These are phyloP conservation scores for Melanomma pulvis-pyrius DNA, from an alignment of 495 filamentous ascomycete species.

Conservation along the genomic window DNA sequence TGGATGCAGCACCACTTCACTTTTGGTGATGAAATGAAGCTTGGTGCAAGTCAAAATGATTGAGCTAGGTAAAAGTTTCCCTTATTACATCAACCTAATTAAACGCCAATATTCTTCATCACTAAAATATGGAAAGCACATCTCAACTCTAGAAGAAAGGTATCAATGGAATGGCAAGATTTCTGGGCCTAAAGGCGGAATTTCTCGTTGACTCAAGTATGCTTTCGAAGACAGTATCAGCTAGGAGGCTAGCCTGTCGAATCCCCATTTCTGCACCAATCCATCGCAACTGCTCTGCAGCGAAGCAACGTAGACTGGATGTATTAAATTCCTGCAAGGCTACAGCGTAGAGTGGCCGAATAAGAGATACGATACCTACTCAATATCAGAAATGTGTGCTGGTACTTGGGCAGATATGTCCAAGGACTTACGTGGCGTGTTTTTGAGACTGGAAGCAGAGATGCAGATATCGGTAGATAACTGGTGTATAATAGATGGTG, in stretches of 20 bases:
- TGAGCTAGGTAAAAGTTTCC: too few relatives aligned
- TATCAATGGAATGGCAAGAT: too few relatives aligned
- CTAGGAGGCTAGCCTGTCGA: constrained; percentile 10
- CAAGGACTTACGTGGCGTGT: background rate
- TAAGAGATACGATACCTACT: constrained; percentile 13
- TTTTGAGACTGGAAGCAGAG: background rate
- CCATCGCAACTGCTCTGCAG: constrained; percentile 1
- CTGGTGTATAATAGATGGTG: background rate
- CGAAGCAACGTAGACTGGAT: constrained; percentile 1
- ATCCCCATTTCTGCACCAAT: constrained; percentile 11
- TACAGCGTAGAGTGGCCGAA: constrained; percentile 17
- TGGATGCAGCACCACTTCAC: too few relatives aligned
- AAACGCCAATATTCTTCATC: too few relatives aligned
- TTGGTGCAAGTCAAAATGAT: too few relatives aligned
- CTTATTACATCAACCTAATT: too few relatives aligned
- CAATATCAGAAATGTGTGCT: background rate
- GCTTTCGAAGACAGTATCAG: background rate
- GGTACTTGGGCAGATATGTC: background rate
- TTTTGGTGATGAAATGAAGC: too few relatives aligned
- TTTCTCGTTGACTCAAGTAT: background rate
- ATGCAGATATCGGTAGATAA: constrained; percentile 6
- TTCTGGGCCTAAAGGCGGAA: too few relatives aligned
- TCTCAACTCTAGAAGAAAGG: too few relatives aligned
- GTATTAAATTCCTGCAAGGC: constrained; percentile 3
- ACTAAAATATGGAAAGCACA: too few relatives aligned